Conservation (phyloP, 176 grass and related monocot genomes). For the Otatea glauca region DNA sequence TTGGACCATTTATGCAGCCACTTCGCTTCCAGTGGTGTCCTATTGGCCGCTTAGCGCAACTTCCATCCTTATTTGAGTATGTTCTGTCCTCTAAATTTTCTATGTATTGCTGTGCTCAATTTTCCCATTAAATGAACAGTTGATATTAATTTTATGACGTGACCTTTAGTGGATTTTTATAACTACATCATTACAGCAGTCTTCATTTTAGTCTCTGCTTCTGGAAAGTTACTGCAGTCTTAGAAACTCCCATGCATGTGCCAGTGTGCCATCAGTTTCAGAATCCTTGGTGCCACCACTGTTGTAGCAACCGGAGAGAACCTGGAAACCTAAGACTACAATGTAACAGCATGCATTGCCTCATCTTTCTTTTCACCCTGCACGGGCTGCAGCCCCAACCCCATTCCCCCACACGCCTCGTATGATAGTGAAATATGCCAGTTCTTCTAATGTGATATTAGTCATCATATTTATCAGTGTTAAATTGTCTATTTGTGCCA, state of each 20-base stretch:
- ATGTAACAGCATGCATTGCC: background rate
- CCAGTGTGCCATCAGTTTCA: background rate
- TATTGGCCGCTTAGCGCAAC: constrained; percentile 52
- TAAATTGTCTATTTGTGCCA: constrained; percentile 2
- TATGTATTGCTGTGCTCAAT: constrained; percentile 23
- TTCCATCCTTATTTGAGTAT: constrained; percentile 65
- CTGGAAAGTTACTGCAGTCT: too few species aligned
- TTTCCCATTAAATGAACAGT: constrained; percentile 1
- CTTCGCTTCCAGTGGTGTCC: constrained; percentile 66
- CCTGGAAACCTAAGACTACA: background rate
- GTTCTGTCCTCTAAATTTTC: constrained; percentile 35
- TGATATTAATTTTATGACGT: background rate
- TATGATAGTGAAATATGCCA: background rate
- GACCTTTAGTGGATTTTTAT: background rate
- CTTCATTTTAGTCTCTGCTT: background rate
- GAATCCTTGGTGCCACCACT: constrained; percentile 20
- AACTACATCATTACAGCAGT: background rate
- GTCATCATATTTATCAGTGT: background rate
- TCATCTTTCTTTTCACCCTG: background rate
- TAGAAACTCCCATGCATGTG: background rate
- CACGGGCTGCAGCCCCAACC: too few species aligned
- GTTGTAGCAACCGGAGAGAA: background rate
- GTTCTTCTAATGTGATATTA: constrained; percentile 6
- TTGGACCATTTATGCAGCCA: constrained; percentile 56
- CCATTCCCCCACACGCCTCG: background rate